Evolutionary conservation across 371 early-diverging fungal genomes (phyloP), one percentile per base, ranked within the genome.

Genomic region (Apophysomyces elegans): DNA sequence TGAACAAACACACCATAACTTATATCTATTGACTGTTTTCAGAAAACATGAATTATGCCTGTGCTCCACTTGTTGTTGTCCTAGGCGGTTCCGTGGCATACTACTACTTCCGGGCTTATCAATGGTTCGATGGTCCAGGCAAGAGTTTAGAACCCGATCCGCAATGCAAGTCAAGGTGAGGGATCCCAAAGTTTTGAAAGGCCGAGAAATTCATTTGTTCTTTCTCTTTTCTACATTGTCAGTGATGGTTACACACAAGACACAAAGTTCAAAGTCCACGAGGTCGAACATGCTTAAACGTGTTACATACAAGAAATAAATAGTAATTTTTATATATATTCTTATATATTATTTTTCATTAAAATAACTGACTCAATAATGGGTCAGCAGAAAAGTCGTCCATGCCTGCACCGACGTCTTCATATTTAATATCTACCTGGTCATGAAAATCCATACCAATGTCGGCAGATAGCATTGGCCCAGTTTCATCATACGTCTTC

Each of bases 91-190:
- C 70, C 44, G 71, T 80, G 21, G 9, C 66, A 1, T 86, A 84
- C 58, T 86, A 80, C 39, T 67, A 74, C 7, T 62, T 84, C 66
- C 77, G 78, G 66, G 87, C 84, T 13, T 68, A 79, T 14, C 65
- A 77, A 59, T 86, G 85, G 83, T 86, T 85, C 70, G 69, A 73
- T 44, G 82, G 82, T 4, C 82, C 82, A 7, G 80, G 80, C 38
- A 74, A 74, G 43, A 74, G 77, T 12, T 37, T 67, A 56, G 76
- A 78, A 18, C 63, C 70, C 38, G 76, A 76, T 61, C 61, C 70
- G 11, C 70, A 66, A 50, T 45, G 54, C 21, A 50, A 50, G 21
- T 18, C 54, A 50, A 50, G 54, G 54, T 50, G 21, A 16, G 9
- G 11, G 4, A n/a, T 14, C 41, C 8, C 41, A 1, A 41, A 41